Base-by-base conservation (phyloP, 495 filamentous ascomycete genomes). In the Hyaloscypha hepaticicola region DNA sequence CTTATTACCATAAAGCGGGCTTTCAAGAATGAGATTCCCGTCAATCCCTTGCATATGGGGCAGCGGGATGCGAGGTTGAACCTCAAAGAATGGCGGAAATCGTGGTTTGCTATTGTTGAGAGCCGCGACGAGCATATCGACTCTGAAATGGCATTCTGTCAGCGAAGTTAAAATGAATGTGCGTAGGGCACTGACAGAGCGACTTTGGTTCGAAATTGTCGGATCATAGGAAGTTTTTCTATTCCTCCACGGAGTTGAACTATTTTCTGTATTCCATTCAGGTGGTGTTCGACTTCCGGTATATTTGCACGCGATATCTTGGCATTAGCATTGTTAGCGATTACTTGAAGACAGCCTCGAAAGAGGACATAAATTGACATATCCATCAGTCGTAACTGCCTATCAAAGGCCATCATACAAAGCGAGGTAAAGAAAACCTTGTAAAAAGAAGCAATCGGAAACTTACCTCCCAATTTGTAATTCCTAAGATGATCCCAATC, bases 381-480 rank as follows among this genome's bases (percentile, higher is more conserved):
- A n/a, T n/a, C n/a, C n/a, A n/a, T n/a, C n/a, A n/a, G n/a, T n/a
- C n/a, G n/a, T n/a, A n/a, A n/a, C n/a, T n/a, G n/a, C n/a, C n/a
- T n/a, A n/a, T n/a, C n/a, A n/a, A n/a, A n/a, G n/a, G n/a, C n/a
- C n/a, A n/a, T n/a, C n/a, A n/a, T n/a, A n/a, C n/a, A n/a, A n/a
- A n/a, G n/a, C n/a, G n/a, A n/a, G n/a, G n/a, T n/a, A n/a, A n/a
- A n/a, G n/a, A n/a, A n/a, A n/a, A n/a, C n/a, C n/a, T n/a, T n/a
- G n/a, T n/a, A n/a, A n/a, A n/a, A n/a, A n/a, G n/a, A n/a, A n/a
- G n/a, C n/a, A n/a, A 45, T 19, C 8, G 38, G 19, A 45, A 9
- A 59, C 58, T 61, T 51, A 61, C 58, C 22, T 61, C 58, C 26
- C 26, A 61, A 51, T n/a, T 61, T n/a, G 24, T 27, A 14, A 61